phyloP scores from a whole-genome alignment of 148 eudicot species.

The Diospyros lotus region DNA sequence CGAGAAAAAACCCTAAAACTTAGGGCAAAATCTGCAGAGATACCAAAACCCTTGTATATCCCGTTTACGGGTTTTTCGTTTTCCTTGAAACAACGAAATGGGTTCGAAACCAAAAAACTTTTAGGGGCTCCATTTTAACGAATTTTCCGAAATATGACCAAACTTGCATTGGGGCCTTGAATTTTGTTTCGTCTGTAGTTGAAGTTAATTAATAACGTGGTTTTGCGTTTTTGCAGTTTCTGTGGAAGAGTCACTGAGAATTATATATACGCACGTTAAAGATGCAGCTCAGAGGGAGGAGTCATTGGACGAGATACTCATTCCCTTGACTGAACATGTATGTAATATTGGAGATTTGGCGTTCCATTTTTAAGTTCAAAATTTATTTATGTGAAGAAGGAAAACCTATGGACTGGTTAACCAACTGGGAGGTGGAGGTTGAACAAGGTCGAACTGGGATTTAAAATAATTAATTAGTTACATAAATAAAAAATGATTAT shows the following conservation, averaged over 20 bases:
- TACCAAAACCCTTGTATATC: no score
- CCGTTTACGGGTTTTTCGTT: no score
- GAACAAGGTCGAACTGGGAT: no score
- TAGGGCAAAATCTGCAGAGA: no score
- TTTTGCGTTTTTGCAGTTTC: constrained; percentile 37
- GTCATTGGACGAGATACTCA: constrained; percentile 54
- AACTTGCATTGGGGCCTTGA: no score
- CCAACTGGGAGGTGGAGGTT: no score
- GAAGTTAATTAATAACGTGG: not conserved
- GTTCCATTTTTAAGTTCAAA: not conserved
- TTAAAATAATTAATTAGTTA: no score
- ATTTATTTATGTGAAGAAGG: not conserved
- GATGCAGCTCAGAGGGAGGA: constrained; percentile 51
- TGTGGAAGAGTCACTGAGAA: constrained; percentile 60
- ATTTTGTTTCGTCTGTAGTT: constrained; percentile 4
- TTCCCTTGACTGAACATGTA: constrained; percentile 74
- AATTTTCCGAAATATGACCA: no score
- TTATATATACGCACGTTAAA: constrained; percentile 51
- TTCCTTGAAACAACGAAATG: no score
- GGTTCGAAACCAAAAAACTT: no score
- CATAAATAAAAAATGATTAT: no score
- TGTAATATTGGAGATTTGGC: not conserved
- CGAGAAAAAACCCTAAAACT: not conserved
- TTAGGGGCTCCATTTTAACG: no score
- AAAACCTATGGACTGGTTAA: not conserved